phyloP scores from a whole-genome alignment of 257 asterid species.

The Haberlea rhodopensis region DNA sequence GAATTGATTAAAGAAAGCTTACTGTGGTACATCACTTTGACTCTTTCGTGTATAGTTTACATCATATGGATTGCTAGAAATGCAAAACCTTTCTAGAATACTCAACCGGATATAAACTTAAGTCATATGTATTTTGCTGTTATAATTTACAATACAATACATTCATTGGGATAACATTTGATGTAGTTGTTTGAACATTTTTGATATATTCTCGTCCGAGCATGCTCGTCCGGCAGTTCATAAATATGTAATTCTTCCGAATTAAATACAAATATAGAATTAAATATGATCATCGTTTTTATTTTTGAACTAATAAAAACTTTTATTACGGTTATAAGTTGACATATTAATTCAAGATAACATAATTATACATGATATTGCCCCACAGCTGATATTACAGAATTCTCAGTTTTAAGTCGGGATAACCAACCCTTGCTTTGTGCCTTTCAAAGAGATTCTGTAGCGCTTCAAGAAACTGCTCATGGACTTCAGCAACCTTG shows the following conservation, averaged over 20 bases:
- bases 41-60: too few species aligned
- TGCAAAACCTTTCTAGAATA: too few species aligned
- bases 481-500: constrained; percentile 70
- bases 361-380: not conserved
- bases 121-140: too few species aligned
- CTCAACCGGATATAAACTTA: too few species aligned
- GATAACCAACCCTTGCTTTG: constrained; percentile 57
- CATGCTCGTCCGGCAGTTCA: not conserved
- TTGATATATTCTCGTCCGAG: too few species aligned
- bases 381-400: constrained; percentile 31
- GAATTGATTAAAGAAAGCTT: too few species aligned
- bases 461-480: constrained; percentile 56
- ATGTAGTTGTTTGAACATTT: too few species aligned
- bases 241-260: too few species aligned
- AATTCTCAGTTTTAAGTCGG: constrained; percentile 47
- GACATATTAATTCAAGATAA: not conserved
- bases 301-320: not conserved
- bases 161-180: too few species aligned
- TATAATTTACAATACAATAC: too few species aligned
- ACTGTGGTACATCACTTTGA: too few species aligned
- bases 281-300: not conserved
- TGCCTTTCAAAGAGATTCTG: constrained; percentile 66
- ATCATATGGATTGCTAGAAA: too few species aligned
- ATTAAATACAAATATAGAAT: not conserved
- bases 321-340: not conserved